Evolutionary conservation across 495 filamentous ascomycete genomes (phyloP), one percentile per base, ranked within the genome.

Genomic region (Aspergillus haitiensis): DNA sequence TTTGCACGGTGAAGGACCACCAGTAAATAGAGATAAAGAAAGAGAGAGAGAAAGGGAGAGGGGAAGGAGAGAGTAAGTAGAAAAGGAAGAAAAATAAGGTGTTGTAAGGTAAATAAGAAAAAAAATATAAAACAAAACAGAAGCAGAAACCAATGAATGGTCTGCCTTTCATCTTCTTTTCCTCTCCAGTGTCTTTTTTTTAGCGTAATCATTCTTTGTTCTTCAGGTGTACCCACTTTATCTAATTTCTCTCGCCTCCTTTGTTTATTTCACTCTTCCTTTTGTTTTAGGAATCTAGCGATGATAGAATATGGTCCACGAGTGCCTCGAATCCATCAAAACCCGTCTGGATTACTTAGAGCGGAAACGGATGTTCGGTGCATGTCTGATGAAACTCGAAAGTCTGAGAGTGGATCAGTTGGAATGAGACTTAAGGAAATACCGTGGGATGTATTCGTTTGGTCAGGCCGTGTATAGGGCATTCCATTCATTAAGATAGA

Each of bases 401-500:
- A 67, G 47, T 66, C 66, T 11, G 64, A 40, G 37, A 69, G 31
- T 12, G 55, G 36, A 42, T 73, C 69, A 3, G 61, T 46, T 8
- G 61, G 44, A 35, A 68, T 11, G 8, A 44, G 56, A 55, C 59
- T 65, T 2, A 61, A 42, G 36, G 61, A 63, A 5, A 27, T 1
- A 27, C 21, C 21, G 21, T 27, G 21, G 21, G 21, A 27, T 27
- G 21, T 27, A 27, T 27, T 27, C 21, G 21, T 27, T 27, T 64
- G 71, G 42, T 64, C 65, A 7, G 74, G 67, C 21, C 69, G 71
- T 12, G 64, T 72, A 45, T 80, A 79, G 1, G 69, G 65, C n/a
- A 77, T 48, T 0, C 77, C 77, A 34, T 67, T 77, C 35, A 77
- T 59, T 39, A 78, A 61, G 1, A 70, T 73, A 0, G 21, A 27